Evolutionary conservation across 1,284 basidiomycete genomes (phyloP), one percentile per base, ranked within the genome.

Genomic region (Clitocybe nebularis): DNA sequence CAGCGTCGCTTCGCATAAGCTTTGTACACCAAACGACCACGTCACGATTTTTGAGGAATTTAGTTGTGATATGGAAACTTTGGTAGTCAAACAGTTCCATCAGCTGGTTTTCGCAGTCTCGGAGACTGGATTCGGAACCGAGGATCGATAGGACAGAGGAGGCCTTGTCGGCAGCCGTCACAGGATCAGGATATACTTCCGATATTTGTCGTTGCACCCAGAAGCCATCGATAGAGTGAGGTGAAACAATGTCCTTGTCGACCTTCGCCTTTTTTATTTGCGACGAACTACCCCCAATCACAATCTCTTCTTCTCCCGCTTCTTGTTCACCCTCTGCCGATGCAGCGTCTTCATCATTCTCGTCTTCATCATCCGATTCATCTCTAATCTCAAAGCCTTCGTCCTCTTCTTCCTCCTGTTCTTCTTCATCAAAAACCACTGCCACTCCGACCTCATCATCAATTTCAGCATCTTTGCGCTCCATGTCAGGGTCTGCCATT

Each of bases 21-120:
- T 94, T 94, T 30, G 96, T 99, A 61, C 94, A 98, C 96, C 96
- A 99, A 0, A 98, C 92, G 39, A 99, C 77, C 44, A 93, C 86
- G 42, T 99, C 96, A 41, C 94, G 83, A 68, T 99, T 98, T 67
- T 94, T 94, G 58, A 95, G 82, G 59, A 99, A 86, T 42, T 84
- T 85, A 19, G 89, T 88, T 54, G 93, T 93, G 45, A 95, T 78
- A 44, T 93, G 85, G 72, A 96, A 97, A 58, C 84, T 84, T 55
- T 90, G 81, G 66, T 93, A 99, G 46, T 98, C 93, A 63, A 98
- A 98, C 24, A 99, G 74, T 53, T 98, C 95, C 84, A 98, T 98
- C 21, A 99, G 77, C 56, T 86, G 81, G 67, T 99, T 99, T 66
- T 99, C 96, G 61, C 90, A 89, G 66, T 99, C 95, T 46, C 96